phyloP scores from a whole-genome alignment of 1,284 basidiomycete genomes.

The Cystobasidiaceae sp. region DNA sequence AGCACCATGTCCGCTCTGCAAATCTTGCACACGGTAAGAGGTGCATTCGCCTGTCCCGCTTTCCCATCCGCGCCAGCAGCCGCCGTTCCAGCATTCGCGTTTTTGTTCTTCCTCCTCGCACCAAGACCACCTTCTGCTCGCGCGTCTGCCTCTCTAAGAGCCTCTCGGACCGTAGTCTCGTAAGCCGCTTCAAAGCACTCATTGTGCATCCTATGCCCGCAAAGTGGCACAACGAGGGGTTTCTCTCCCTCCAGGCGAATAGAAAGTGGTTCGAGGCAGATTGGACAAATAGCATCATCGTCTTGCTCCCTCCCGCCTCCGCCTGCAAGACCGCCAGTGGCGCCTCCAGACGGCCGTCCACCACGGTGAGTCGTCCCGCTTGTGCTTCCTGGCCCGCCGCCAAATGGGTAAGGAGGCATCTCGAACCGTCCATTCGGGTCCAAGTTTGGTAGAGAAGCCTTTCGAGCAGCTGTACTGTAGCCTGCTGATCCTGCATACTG shows the following conservation, averaged over 20 bases:
- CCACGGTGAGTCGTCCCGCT: neutral
- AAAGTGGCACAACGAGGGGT: conserved; percentile 90
- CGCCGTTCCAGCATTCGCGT: conserved; percentile 14
- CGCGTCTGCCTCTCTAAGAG: conserved; percentile 40
- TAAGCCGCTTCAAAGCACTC: conserved; percentile 95
- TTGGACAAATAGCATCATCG: conserved; percentile 78
- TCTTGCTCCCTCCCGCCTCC: conserved; percentile 52
- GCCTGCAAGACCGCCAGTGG: neutral
- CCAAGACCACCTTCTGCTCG: neutral
- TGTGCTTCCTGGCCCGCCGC: neutral
- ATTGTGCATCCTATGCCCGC: conserved; percentile 83
- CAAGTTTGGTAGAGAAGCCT: neutral
- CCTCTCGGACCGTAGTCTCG: conserved; percentile 66
- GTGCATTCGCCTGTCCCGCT: conserved; percentile 60
- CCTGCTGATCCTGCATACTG: too few relatives aligned
- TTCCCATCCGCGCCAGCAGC: too few relatives aligned
- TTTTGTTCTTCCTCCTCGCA: conserved; percentile 32
- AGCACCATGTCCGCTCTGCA: conserved; percentile 93
- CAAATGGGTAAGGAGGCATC: too few relatives aligned
- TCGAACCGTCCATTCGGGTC: neutral
- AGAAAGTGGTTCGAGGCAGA: conserved; percentile 81
- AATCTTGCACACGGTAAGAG: conserved; percentile 88
- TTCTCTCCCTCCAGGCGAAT: conserved; percentile 84
- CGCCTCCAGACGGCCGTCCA: too few relatives aligned
- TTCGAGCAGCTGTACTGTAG: neutral